A percentile compares a stretch with the other conserved stretches of the same genome.
Evolutionary conservation across 2,329 filamentous ascomycete species (phyloP).

Genomic region (Xylariomycetidae sp.): DNA sequence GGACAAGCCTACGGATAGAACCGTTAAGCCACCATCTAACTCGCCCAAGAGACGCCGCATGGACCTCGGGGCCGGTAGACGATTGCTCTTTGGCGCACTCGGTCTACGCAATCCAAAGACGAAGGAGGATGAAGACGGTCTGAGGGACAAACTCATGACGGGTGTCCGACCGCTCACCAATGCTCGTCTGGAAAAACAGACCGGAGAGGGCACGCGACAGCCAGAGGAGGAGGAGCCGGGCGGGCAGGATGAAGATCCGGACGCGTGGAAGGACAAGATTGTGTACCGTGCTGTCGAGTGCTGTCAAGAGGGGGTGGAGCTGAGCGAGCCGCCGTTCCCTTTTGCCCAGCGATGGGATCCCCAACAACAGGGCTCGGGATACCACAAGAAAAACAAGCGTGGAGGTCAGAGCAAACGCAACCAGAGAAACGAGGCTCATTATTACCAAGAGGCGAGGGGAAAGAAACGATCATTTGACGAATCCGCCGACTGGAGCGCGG

Average conservation of each 20-base stretch:
- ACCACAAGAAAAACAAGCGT: constrained; percentile 34
- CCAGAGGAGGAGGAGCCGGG: constrained; percentile 7
- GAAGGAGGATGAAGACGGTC: constrained; percentile 61
- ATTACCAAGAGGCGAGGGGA: constrained; percentile 30
- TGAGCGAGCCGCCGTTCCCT: constrained; percentile 80
- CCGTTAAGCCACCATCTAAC: too few relatives aligned
- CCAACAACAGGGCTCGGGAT: constrained; percentile 53
- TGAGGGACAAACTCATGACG: constrained; percentile 56
- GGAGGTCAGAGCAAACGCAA: constrained; percentile 47
- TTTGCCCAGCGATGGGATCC: constrained; percentile 87
- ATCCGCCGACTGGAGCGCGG: constrained; percentile 28
- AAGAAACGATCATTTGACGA: constrained; percentile 49
- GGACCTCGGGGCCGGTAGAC: constrained; percentile 56
- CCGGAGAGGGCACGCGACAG: constrained; percentile 13
- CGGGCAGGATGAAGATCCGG: constrained; percentile 41
- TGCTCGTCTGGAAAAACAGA: constrained; percentile 24
- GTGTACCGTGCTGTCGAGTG: constrained; percentile 79
- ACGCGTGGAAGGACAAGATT: constrained; percentile 72
- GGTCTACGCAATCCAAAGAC: constrained; percentile 65
- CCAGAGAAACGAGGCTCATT: constrained; percentile 35
- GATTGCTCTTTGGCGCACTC: constrained; percentile 68
- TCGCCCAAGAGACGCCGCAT: constrained; percentile 27
- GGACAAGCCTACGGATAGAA: constrained; percentile 6
- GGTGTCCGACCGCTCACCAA: constrained; percentile 40
- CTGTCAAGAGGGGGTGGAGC: constrained; percentile 59